Conservation (phyloP, 148 eudicot species). For the Limonium bicolor region DNA sequence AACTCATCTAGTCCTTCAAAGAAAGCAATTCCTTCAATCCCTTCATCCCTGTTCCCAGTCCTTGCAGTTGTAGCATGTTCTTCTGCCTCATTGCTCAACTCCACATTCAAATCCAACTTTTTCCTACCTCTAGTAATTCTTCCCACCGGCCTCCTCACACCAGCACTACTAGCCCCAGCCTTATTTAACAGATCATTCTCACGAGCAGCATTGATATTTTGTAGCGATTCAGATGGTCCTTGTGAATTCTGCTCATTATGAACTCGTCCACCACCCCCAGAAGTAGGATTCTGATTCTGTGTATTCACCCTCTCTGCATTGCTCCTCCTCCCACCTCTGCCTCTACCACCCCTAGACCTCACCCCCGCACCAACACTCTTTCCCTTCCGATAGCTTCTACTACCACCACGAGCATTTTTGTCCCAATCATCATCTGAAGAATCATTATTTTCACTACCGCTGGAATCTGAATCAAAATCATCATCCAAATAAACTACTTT, state of each 20-base stretch:
- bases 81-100: slow-evolving; percentile 45
- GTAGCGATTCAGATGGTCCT: neutral
- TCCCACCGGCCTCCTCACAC: neutral
- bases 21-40: slow-evolving; percentile 28
- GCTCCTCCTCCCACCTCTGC: slow-evolving; percentile 1
- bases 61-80: slow-evolving; percentile 29
- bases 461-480: neutral
- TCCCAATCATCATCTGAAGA: slow-evolving; percentile 23
- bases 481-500: neutral
- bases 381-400: slow-evolving; percentile 1
- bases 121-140: slow-evolving; percentile 28
- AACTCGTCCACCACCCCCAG: neutral
- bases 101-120: slow-evolving; percentile 53
- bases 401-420: slow-evolving; percentile 8
- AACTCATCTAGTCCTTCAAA: slow-evolving; percentile 37
- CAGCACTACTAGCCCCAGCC: neutral
- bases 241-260: neutral
- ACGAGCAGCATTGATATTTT: neutral
- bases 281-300: neutral
- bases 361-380: neutral
- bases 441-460: slow-evolving; percentile 10
- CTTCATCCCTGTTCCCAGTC: slow-evolving; percentile 27
- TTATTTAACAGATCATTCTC: neutral
- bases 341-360: slow-evolving; percentile 6
- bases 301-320: neutral